These are phyloP conservation scores for Dujonia santamariae DNA, from an alignment of 1,139 yeast genomes.

Conservation along the genomic window DNA sequence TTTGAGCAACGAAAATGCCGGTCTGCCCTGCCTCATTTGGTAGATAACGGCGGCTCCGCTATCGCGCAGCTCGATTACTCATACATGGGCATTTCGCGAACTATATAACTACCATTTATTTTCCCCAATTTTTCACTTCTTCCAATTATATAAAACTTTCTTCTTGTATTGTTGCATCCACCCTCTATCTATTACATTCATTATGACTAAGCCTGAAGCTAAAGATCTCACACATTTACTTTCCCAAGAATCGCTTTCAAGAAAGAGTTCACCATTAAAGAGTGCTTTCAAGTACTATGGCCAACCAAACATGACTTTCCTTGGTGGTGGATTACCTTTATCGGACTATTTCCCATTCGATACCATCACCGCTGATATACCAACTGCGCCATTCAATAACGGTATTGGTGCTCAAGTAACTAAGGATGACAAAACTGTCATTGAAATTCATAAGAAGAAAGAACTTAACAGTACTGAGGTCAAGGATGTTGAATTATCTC, in stretches of 20 bases:
- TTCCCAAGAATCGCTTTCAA: slow-evolving; percentile 73
- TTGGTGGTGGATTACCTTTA: slow-evolving; percentile 95
- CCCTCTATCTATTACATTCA: no score
- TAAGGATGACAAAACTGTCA: slow-evolving; percentile 43
- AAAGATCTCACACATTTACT: slow-evolving; percentile 74
- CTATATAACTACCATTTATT: no score
- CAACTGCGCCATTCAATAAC: slow-evolving; percentile 68
- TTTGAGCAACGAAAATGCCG: no score
- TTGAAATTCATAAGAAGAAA: slow-evolving; percentile 44
- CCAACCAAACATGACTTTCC: slow-evolving; percentile 75
- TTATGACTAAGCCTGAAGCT: slow-evolving; percentile 29
- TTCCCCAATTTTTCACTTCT: no score
- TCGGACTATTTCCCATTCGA: slow-evolving; percentile 92
- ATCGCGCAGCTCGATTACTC: no score
- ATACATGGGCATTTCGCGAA: no score
- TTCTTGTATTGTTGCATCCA: no score
- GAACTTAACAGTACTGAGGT: slow-evolving; percentile 28
- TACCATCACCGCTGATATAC: slow-evolving; percentile 63
- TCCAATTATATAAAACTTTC: no score
- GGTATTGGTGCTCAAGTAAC: slow-evolving; percentile 74
- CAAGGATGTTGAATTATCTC: slow-evolving; percentile 69
- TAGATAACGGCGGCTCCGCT: no score
- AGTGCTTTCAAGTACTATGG: slow-evolving; percentile 74
- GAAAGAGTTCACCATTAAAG: slow-evolving; percentile 80
- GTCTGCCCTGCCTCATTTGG: no score